Evolutionary conservation across 768 basidiomycete species (phyloP), one percentile per base, ranked within the genome.

Genomic region (Inosperma sp.): DNA sequence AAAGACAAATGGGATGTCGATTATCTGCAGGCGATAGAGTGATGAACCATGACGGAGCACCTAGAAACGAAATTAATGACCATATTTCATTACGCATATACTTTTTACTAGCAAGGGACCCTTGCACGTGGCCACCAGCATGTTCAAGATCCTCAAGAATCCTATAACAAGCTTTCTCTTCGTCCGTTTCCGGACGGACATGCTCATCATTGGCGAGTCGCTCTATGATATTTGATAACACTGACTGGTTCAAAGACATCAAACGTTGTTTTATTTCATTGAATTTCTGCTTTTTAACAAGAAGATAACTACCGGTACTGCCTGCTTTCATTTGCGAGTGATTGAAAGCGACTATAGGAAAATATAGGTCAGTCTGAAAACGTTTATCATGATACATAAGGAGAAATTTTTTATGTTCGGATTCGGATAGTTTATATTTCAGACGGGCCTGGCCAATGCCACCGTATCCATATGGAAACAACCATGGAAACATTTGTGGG

Each of bases 401-500:
- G 1, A 68, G 43, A 3, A 56, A 31, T 19, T 47, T 37, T 19
- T 65, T 65, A 41, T 68, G 65, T 5, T 35, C 45, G 2, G 16
- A 10, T 12, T 59, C 57, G 13, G 60, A 58, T 2, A 68, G 35
- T 27, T 39, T 54, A 7, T 37, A 45, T n/a, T 44, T 54, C 1
- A 19, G 46, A 4, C 25, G 14, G 5, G 8, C 21, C 29, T 56
- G 45, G 8, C 58, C 61, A 16, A 63, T 48, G 0, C 62, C 58
- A 5, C 66, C 66, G 14, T 59, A 26, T 0, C 72, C 69, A 57
- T 72, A 75, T 0, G 71, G 73, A 56, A 69, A 75, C 0, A 75
- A 54, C 70, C 71, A 74, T 0, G 72, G 73, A 59, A 72, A 74
- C 65, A 74, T 70, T 6, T 65, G 56, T 2, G 73, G 69, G 55